Evolutionary conservation across 2,329 filamentous ascomycete species (phyloP).

Genomic region (Neurospora crassa): DNA sequence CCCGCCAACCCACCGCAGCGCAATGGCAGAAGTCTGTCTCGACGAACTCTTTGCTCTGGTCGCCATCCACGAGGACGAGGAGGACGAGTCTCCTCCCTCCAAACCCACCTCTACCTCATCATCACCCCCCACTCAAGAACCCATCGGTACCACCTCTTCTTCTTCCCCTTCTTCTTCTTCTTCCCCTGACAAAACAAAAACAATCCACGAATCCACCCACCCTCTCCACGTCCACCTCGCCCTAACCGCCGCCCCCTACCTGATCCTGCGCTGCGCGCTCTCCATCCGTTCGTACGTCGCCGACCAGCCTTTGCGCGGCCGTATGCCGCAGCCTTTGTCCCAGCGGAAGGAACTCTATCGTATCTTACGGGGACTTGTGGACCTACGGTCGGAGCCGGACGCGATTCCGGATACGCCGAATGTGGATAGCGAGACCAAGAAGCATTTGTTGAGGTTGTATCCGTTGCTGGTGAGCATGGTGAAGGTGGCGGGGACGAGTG

Average conservation of each 20-base stretch:
- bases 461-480: constrained; percentile 61
- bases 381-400: constrained; percentile 57
- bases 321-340: constrained; percentile 77
- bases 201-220: constrained; percentile 19
- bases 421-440: constrained; percentile 49
- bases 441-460: constrained; percentile 74
- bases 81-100: constrained; percentile 22
- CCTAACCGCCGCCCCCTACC: constrained; percentile 64
- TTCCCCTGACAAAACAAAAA: not conserved
- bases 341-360: constrained; percentile 72
- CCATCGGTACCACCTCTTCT: not conserved
- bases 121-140: constrained; percentile 21
- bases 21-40: constrained; percentile 72
- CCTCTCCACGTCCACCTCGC: constrained; percentile 52
- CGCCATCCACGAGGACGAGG: constrained; percentile 36
- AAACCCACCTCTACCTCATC: constrained; percentile 24
- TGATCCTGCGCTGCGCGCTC: constrained; percentile 73
- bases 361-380: constrained; percentile 56
- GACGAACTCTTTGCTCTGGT: constrained; percentile 69
- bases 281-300: constrained; percentile 78
- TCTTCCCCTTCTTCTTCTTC: too few relatives aligned
- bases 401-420: constrained; percentile 52
- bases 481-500: constrained; percentile 43
- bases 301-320: constrained; percentile 81
- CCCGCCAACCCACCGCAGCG: constrained; percentile 51